Percentiles rank a stretch among this genome's conserved stretches.
phyloP scores from a whole-genome alignment of 495 filamentous ascomycete species.

The Penicillium subrubescens region DNA sequence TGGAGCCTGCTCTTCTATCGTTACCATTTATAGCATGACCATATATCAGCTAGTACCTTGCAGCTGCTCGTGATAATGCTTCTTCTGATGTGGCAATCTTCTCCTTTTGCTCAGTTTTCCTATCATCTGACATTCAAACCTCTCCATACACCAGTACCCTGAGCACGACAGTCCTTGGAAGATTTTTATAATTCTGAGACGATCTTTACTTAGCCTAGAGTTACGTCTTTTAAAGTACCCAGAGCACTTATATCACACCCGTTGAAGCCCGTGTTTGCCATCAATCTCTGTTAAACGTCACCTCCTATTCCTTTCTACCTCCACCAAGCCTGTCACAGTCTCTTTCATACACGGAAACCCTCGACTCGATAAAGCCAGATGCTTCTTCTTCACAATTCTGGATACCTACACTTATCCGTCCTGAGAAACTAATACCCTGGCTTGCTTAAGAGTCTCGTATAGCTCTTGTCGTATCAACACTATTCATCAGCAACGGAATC shows the following conservation, averaged over 20 bases:
- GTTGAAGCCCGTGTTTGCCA: background rate
- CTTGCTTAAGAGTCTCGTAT: background rate
- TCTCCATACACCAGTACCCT: background rate
- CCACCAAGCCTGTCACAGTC: background rate
- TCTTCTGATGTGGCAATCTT: background rate
- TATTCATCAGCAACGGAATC: too few species aligned
- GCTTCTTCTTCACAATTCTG: background rate
- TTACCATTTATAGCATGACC: background rate
- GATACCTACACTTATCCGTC: too few species aligned
- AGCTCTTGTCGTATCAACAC: background rate
- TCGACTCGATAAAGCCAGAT: background rate
- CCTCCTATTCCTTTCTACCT: background rate
- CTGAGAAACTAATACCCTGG: background rate
- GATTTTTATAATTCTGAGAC: background rate
- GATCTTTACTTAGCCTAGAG: background rate
- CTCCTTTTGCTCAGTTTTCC: background rate
- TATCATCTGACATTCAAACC: background rate
- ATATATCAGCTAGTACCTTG: background rate
- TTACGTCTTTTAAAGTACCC: background rate
- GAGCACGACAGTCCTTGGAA: background rate
- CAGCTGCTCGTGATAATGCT: background rate
- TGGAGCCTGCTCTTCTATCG: background rate
- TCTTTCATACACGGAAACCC: background rate
- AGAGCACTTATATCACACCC: background rate
- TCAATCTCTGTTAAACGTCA: background rate